Percentiles rank a stretch among this genome's conserved stretches.
phyloP scores from a whole-genome alignment of 139 green algal species.

The Closterium sp. region DNA sequence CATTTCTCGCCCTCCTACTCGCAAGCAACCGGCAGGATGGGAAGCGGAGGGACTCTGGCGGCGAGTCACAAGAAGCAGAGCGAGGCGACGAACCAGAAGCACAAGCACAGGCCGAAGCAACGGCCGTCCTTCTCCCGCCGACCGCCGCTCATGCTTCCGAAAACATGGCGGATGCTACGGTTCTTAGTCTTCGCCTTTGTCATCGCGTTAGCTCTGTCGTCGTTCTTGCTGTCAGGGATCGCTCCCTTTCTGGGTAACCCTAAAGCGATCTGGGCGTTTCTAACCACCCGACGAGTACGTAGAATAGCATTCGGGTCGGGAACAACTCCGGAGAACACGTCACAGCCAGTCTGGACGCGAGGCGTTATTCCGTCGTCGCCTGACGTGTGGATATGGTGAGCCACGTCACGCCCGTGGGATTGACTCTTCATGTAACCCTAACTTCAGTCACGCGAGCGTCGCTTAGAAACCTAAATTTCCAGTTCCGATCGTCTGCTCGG shows the following conservation, averaged over 20 bases:
- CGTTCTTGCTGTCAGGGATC: not conserved
- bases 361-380: conserved; percentile 37
- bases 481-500: not conserved
- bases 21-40: not conserved
- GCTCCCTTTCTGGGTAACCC: not conserved
- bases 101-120: not conserved
- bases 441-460: not conserved
- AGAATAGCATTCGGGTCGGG: conserved; percentile 37
- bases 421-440: not conserved
- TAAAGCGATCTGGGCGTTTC: not conserved
- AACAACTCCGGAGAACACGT: conserved; percentile 3
- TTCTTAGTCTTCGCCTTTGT: not conserved
- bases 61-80: not conserved
- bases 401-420: not conserved
- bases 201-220: not conserved
- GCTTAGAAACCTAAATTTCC: not conserved
- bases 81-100: not conserved
- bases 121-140: not conserved
- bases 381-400: conserved; percentile 48
- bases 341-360: conserved; percentile 35
- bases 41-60: not conserved
- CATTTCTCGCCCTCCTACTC: not conserved
- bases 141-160: not conserved
- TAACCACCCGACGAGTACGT: not conserved
- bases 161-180: not conserved